A percentile compares a stretch with the other conserved stretches of the same genome.
These are phyloP conservation scores for Metarhizium rileyi DNA, from an alignment of 2,329 filamentous ascomycete species.

Conservation along the genomic window DNA sequence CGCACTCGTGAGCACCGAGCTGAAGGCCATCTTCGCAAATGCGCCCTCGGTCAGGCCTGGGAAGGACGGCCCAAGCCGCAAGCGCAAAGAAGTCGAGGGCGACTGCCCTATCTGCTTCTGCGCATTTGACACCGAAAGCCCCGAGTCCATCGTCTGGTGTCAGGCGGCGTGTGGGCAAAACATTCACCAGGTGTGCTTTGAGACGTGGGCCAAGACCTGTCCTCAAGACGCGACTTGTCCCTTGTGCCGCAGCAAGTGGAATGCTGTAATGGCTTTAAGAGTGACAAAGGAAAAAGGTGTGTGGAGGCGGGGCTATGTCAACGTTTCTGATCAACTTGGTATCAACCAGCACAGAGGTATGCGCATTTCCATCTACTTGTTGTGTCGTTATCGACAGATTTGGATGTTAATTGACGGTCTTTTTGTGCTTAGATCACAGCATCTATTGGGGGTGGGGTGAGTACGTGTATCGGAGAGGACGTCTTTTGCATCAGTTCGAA, in stretches of 20 bases:
- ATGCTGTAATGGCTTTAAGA: conserved; percentile 29
- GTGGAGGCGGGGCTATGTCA: conserved; percentile 48
- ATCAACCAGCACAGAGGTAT: conserved; percentile 42
- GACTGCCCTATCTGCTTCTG: conserved; percentile 51
- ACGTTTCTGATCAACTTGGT: conserved; percentile 51
- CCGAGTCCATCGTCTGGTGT: conserved; percentile 38
- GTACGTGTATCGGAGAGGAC: not conserved
- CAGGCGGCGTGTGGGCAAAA: conserved; percentile 44
- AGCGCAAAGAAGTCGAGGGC: conserved; percentile 40
- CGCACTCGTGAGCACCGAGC: conserved; percentile 47
- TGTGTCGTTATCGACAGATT: not conserved
- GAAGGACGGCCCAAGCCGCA: conserved; percentile 19
- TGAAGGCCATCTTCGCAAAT: conserved; percentile 45
- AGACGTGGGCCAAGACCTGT: conserved; percentile 43
- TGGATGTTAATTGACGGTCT: too few species aligned
- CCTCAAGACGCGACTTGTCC: conserved; percentile 43
- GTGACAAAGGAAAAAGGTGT: conserved; percentile 31
- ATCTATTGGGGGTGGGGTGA: not conserved
- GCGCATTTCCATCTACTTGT: conserved; percentile 11
- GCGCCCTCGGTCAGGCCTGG: conserved; percentile 40
- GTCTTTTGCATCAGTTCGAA: not conserved
- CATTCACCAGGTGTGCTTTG: conserved; percentile 43
- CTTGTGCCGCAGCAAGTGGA: conserved; percentile 50
- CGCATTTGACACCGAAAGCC: conserved; percentile 27
- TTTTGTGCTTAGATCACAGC: not conserved